phyloP scores from a whole-genome alignment of 2,329 filamentous ascomycete species.

The Rhexocercosporidium sp. region DNA sequence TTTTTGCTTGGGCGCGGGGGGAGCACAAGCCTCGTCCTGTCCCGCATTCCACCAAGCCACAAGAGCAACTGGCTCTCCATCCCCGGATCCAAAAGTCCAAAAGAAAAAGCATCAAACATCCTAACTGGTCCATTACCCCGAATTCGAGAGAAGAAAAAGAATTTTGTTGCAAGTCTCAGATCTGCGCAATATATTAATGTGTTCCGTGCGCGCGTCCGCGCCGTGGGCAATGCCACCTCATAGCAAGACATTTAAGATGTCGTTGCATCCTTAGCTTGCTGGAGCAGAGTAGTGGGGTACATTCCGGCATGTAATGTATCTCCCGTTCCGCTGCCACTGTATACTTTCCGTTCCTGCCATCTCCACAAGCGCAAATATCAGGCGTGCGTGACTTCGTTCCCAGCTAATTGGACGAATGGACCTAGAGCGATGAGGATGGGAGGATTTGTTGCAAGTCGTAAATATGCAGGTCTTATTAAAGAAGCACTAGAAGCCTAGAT shows the following conservation, averaged over 20 bases:
- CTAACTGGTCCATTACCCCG: background rate
- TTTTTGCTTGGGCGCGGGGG: background rate
- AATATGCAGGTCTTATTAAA: constrained; percentile 13
- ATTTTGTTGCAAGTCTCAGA: constrained; percentile 9
- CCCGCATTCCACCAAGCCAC: too few relatives aligned
- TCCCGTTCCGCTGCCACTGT: constrained; percentile 3
- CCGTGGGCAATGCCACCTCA: too few relatives aligned
- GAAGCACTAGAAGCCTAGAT: constrained; percentile 8
- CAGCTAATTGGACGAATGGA: background rate
- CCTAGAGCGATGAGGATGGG: background rate
- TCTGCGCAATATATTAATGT: constrained; percentile 9
- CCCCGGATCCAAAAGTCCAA: background rate
- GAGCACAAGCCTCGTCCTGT: too few relatives aligned
- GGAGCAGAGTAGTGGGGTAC: background rate
- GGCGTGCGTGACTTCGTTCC: background rate
- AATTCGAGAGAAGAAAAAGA: background rate
- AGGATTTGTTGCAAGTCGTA: constrained; percentile 1
- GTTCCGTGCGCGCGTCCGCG: constrained; percentile 1
- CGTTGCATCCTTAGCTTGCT: background rate
- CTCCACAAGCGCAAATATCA: background rate
- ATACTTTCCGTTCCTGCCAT: background rate
- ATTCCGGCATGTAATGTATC: too few relatives aligned
- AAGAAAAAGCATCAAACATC: background rate
- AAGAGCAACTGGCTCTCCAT: too few relatives aligned
- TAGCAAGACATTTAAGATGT: constrained; percentile 11